These are phyloP conservation scores for Lenzites betulinus DNA, from an alignment of 768 basidiomycete species.

Conservation along the genomic window DNA sequence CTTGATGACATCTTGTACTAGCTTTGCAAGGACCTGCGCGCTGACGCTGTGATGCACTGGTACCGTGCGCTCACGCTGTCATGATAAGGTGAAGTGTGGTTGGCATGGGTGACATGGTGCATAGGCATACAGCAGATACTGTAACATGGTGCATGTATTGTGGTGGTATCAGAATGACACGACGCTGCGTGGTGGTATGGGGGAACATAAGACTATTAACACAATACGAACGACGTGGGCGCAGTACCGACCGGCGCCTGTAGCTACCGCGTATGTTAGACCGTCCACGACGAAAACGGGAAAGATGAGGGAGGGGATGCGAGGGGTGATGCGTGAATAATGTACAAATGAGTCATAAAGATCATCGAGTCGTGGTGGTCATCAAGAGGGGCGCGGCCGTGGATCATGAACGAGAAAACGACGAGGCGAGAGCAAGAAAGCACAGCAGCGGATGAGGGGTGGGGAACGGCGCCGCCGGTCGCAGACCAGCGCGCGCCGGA, in stretches of 20 bases:
- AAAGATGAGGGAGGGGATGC: background rate
- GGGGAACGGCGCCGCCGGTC: conserved; percentile 9
- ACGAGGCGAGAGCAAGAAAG: conserved; percentile 15
- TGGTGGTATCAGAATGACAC: conserved; percentile 1
- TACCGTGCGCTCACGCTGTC: background rate
- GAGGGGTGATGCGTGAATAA: conserved; percentile 13
- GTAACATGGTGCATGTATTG: conserved; percentile 12
- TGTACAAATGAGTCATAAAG: conserved; percentile 23
- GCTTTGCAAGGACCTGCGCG: too few species aligned
- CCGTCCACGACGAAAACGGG: conserved; percentile 11
- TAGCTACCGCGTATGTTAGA: conserved; percentile 15
- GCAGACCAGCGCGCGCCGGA: conserved; percentile 15
- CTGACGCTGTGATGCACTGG: background rate
- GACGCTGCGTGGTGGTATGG: conserved; percentile 5
- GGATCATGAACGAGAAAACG: conserved; percentile 1
- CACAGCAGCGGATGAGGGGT: conserved; percentile 9
- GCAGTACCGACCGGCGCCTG: conserved; percentile 9
- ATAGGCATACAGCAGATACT: too few species aligned
- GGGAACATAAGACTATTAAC: conserved; percentile 2
- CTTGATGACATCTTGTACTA: background rate
- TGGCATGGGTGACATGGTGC: conserved; percentile 12
- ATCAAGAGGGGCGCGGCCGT: conserved; percentile 9
- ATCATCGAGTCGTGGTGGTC: conserved; percentile 21
- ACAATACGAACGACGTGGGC: conserved; percentile 12
- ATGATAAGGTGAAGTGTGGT: background rate